A percentile compares a stretch with the other conserved stretches of the same genome.
Conservation (phyloP, 164 flowering plant species). For the Vitis riparia region DNA sequence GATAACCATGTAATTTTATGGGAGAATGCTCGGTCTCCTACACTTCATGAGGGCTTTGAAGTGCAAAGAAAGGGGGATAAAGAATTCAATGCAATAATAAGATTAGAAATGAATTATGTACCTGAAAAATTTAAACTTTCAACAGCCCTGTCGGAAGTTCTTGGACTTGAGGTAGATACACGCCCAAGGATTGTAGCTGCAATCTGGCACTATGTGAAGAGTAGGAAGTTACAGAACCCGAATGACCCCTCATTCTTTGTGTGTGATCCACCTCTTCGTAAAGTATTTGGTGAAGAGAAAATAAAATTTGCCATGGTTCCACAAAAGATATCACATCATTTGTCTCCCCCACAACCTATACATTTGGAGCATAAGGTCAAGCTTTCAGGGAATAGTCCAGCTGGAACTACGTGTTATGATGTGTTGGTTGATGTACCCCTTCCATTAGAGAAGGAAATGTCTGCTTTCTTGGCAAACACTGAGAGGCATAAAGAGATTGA, state of each 20-base stretch:
- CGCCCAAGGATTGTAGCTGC: slow-evolving; percentile 73
- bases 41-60: slow-evolving; percentile 84
- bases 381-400: slow-evolving; percentile 75
- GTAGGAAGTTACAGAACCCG: slow-evolving; percentile 61
- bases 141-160: slow-evolving; percentile 59
- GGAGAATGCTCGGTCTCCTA: slow-evolving; percentile 73
- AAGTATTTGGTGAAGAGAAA: slow-evolving; percentile 83
- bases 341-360: slow-evolving; percentile 65
- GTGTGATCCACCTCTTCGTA: slow-evolving; percentile 77
- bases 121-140: slow-evolving; percentile 82
- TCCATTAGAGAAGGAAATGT: slow-evolving; percentile 63
- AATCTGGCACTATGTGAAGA: slow-evolving; percentile 83
- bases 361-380: slow-evolving; percentile 75
- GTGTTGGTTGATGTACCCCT: slow-evolving; percentile 75
- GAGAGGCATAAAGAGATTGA: slow-evolving; percentile 73
- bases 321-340: slow-evolving; percentile 66
- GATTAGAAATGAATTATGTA: slow-evolving; percentile 74
- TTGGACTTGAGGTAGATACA: slow-evolving; percentile 81
- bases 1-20: slow-evolving; percentile 75
- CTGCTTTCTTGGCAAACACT: slow-evolving; percentile 52
- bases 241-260: slow-evolving; percentile 60
- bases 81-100: slow-evolving; percentile 65
- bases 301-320: slow-evolving; percentile 66
- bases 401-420: slow-evolving; percentile 82
- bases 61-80: slow-evolving; percentile 87